Conservation (phyloP, 1,284 basidiomycete genomes). For the Irpex sp. region DNA sequence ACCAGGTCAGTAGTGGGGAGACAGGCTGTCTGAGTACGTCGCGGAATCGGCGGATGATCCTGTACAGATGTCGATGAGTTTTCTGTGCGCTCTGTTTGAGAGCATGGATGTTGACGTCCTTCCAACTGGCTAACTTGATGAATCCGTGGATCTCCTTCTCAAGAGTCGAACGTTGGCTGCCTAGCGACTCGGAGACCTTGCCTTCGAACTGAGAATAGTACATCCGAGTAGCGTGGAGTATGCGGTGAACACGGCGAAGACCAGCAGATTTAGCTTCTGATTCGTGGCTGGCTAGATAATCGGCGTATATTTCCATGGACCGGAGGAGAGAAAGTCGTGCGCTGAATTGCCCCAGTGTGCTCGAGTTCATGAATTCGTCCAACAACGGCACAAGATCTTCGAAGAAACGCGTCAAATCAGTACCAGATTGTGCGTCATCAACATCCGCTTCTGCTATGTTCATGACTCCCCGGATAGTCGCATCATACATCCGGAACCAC, state of each 20-base stretch:
- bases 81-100: conserved; percentile 89
- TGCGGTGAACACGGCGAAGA: conserved; percentile 47
- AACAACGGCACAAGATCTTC: conserved; percentile 74
- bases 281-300: conserved; percentile 26
- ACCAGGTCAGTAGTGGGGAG: conserved; percentile 35
- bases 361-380: conserved; percentile 77
- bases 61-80: conserved; percentile 92
- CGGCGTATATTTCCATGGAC: conserved; percentile 61
- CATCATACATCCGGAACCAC: conserved; percentile 93
- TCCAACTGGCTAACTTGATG: conserved; percentile 97
- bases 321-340: conserved; percentile 68
- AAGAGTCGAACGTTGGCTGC: conserved; percentile 56
- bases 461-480: conserved; percentile 64
- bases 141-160: conserved; percentile 85
- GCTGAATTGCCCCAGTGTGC: conserved; percentile 81
- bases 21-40: conserved; percentile 81
- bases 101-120: conserved; percentile 94
- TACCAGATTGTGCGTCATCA: conserved; percentile 22
- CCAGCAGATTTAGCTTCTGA: background rate
- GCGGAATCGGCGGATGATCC: conserved; percentile 90
- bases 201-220: conserved; percentile 69
- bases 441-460: conserved; percentile 39
- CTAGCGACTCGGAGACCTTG: conserved; percentile 49
- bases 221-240: conserved; percentile 65
- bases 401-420: conserved; percentile 52